Conservation (phyloP, 257 asterid species). For the Salvia rosmarinus region DNA sequence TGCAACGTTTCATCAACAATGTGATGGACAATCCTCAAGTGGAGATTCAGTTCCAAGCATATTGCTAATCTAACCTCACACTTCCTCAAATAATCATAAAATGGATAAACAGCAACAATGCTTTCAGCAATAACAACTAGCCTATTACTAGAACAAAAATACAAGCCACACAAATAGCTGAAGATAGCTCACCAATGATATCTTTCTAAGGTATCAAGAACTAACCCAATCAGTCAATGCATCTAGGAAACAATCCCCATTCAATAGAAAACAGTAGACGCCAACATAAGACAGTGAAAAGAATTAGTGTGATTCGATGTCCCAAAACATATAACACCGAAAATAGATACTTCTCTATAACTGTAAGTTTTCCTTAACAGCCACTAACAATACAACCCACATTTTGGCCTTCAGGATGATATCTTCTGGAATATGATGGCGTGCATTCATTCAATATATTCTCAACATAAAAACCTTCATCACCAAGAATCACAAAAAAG, state of each 20-base stretch:
- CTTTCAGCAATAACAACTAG: background rate
- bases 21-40: background rate
- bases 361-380: background rate
- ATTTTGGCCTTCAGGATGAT: background rate
- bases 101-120: background rate
- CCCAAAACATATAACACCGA: background rate
- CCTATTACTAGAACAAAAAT: conserved; percentile 2
- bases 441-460: conserved; percentile 6
- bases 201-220: conserved; percentile 23
- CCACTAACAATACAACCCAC: conserved; percentile 16
- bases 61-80: conserved; percentile 10
- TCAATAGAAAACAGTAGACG: background rate
- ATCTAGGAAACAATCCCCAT: conserved; percentile 17
- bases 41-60: conserved; percentile 10
- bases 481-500: conserved; percentile 3
- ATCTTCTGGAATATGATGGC: background rate
- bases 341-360: background rate
- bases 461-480: background rate
- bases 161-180: conserved; percentile 26
- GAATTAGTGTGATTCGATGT: background rate
- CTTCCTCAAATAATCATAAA: background rate
- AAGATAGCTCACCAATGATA: background rate
- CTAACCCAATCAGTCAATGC: background rate
- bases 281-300: background rate
- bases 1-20: background rate